Conservation (phyloP, 768 basidiomycete species). For the Amanita pallidorosea region DNA sequence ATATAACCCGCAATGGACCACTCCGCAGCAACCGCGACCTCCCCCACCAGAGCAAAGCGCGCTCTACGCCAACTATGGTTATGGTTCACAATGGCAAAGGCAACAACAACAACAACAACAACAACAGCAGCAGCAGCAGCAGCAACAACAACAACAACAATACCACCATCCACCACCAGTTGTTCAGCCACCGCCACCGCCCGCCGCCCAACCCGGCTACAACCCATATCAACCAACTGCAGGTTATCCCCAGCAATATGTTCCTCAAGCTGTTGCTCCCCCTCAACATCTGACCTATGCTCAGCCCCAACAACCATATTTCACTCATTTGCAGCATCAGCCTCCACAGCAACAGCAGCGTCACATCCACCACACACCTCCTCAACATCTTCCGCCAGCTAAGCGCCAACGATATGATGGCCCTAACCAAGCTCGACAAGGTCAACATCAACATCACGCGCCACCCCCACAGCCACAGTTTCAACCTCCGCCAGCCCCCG, state of each 20-base stretch:
- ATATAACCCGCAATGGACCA: conserved; percentile 59
- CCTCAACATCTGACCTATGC: conserved; percentile 43
- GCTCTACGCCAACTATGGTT: conserved; percentile 87
- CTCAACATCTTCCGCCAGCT: conserved; percentile 82
- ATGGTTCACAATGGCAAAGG: conserved; percentile 65
- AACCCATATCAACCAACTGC: conserved; percentile 68
- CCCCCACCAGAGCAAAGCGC: conserved; percentile 66
- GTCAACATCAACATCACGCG: conserved; percentile 31
- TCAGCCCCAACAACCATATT: conserved; percentile 37
- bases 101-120: conserved; percentile 56
- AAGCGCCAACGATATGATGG: conserved; percentile 87
- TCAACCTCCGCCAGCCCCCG: conserved; percentile 43
- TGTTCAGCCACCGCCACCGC: conserved; percentile 37
- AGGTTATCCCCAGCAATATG: conserved; percentile 56
- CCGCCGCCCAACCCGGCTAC: conserved; percentile 52
- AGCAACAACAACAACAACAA: too few relatives aligned
- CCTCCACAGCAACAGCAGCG: conserved; percentile 36
- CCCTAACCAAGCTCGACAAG: conserved; percentile 43
- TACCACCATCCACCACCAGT: conserved; percentile 43
- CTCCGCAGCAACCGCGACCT: conserved; percentile 54
- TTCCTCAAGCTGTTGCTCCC: conserved; percentile 47
- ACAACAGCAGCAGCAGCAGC: conserved; percentile 58
- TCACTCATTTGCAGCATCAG: conserved; percentile 31
- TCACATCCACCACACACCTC: conserved; percentile 51
- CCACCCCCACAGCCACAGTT: conserved; percentile 61